These are phyloP conservation scores for Ephemerocybe angulata DNA, from an alignment of 768 basidiomycete genomes.

Conservation along the genomic window DNA sequence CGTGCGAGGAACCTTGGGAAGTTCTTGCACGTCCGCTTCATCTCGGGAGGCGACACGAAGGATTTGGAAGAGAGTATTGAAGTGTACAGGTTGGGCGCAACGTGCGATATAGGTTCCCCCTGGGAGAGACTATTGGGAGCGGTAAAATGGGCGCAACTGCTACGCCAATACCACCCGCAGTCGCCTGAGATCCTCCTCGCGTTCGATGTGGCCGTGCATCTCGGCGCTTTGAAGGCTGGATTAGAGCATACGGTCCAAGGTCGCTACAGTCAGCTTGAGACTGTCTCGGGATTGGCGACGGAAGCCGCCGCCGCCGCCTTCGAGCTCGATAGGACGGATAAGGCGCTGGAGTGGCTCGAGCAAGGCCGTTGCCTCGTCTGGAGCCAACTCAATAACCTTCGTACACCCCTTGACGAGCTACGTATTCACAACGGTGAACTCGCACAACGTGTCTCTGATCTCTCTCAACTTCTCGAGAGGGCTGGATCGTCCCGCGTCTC, in stretches of 20 bases:
- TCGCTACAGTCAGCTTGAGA: background rate
- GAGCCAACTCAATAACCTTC: conserved; percentile 13
- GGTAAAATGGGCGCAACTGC: background rate
- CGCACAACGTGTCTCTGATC: conserved; percentile 8
- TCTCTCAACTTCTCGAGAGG: conserved; percentile 14
- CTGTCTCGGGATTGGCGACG: background rate
- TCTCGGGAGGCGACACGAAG: background rate
- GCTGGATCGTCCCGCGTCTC: background rate
- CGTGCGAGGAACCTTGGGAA: background rate
- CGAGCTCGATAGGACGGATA: conserved; percentile 14
- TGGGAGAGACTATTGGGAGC: background rate
- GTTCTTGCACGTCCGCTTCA: background rate
- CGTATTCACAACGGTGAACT: conserved; percentile 6
- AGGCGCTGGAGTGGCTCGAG: conserved; percentile 32
- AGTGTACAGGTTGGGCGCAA: background rate
- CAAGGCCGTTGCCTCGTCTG: conserved; percentile 19
- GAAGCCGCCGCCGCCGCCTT: conserved; percentile 26
- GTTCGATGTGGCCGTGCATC: background rate
- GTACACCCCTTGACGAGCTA: conserved; percentile 15
- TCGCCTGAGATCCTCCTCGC: background rate
- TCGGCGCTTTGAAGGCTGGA: conserved; percentile 3
- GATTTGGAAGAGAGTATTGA: background rate
- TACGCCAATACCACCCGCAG: background rate
- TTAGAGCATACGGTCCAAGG: conserved; percentile 5
- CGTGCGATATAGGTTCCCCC: background rate